Evolutionary conservation across 2,329 filamentous ascomycete species (phyloP).

Genomic region (Paraphoma sp.): DNA sequence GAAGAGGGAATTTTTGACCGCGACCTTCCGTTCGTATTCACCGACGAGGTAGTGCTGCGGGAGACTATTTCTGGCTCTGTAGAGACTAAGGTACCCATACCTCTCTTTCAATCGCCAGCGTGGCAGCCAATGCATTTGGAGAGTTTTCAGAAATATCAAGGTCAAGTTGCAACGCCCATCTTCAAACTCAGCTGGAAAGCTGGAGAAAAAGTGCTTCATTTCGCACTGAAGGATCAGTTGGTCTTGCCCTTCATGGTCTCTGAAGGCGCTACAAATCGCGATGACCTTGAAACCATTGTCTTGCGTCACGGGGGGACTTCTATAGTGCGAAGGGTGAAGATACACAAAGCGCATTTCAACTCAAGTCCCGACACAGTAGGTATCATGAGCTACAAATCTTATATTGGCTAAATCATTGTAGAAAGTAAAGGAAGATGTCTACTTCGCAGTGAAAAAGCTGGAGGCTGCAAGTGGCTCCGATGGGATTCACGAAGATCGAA

Average conservation of each 20-base stretch:
- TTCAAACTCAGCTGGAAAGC: not conserved
- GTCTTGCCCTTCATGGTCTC: not conserved
- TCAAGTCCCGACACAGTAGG: not conserved
- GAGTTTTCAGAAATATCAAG: not conserved
- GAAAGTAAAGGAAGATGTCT: not conserved
- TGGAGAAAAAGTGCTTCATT: not conserved
- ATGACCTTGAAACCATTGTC: too few relatives aligned
- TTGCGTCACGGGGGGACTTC: too few relatives aligned
- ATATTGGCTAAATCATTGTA: not conserved
- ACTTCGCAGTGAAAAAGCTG: slow-evolving; percentile 6
- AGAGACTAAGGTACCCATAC: not conserved
- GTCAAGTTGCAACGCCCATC: not conserved
- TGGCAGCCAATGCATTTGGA: not conserved
- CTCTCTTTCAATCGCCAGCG: not conserved
- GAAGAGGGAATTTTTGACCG: not conserved
- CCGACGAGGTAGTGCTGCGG: not conserved
- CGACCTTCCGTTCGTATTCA: slow-evolving; percentile 6
- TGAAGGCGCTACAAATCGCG: too few relatives aligned
- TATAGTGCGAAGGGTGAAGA: slow-evolving; percentile 1
- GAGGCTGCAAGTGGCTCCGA: not conserved
- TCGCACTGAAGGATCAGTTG: not conserved
- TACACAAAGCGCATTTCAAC: slow-evolving; percentile 4
- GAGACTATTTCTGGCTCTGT: not conserved
- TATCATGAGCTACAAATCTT: too few relatives aligned
- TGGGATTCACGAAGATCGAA: not conserved